Base-by-base conservation (phyloP, 306 rosid genomes). In the Prunus mira region DNA sequence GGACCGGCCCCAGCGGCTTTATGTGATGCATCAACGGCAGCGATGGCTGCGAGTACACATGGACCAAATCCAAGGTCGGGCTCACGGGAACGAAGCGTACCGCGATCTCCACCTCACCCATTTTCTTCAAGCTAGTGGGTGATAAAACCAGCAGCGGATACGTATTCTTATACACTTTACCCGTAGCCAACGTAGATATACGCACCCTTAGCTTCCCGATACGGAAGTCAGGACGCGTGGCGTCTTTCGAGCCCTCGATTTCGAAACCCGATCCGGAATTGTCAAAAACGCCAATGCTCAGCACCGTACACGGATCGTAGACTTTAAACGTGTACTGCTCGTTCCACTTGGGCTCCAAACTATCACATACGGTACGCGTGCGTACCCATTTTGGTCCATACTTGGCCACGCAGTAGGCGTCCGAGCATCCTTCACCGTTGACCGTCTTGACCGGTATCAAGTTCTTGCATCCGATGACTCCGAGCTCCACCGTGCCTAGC, bases 271-370 rank as follows among this genome's bases (percentile, higher is more conserved):
- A 12, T 55, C 83, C 86, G 46, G 63, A 85, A 13, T 90, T 87
- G 38, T 93, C 93, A 20, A 94, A 91, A 9, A 91, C 90, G 46
- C 96, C 98, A 15, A 94, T 65, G 0, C 90, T 90, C 82, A 94
- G 76, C 73, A 92, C 93, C 0, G 98, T 89, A 25, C 93, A 90
- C 2, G 98, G 98, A 71, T 94, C 98, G 24, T 73, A 94, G 14
- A 94, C 98, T 80, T 90, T 84, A 89, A 96, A 94, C 3, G 95
- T 90, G 81, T 91, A 94, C 70, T 94, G 98, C 76, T 94, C 98
- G 13, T 94, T 94, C 98, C 98, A 94, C 69, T 73, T 91, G 4
- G 98, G 98, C 12, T 92, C 96, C 77, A 86, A 78, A 57, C 77
- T 91, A n/a, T 94, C 91, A 0, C 87, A 82, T 12, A 94, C 87